Percentiles rank a stretch among this genome's conserved stretches.
These are phyloP conservation scores for Fusarium concolor DNA, from an alignment of 2,329 filamentous ascomycete species.

Conservation along the genomic window DNA sequence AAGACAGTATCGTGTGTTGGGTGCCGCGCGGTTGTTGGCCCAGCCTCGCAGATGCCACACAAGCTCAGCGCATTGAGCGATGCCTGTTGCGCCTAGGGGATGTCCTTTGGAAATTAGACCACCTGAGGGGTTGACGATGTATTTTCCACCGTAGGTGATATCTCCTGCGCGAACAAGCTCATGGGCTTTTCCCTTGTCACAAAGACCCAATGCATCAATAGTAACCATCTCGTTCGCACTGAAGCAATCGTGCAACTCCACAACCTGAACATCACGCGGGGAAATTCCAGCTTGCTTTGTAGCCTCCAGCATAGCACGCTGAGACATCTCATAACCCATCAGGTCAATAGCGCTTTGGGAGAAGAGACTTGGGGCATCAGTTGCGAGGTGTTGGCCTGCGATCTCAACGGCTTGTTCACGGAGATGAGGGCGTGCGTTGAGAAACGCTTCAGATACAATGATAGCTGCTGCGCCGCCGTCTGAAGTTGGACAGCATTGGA, in stretches of 20 bases:
- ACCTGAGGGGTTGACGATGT: constrained; percentile 92
- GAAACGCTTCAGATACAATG: constrained; percentile 88
- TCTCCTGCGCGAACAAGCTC: constrained; percentile 88
- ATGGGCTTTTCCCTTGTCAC: constrained; percentile 84
- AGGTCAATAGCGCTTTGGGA: constrained; percentile 85
- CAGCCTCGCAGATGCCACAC: constrained; percentile 96
- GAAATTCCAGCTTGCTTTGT: constrained; percentile 77
- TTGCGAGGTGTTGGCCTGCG: constrained; percentile 88
- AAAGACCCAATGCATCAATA: constrained; percentile 86
- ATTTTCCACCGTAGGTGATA: constrained; percentile 88
- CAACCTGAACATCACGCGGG: constrained; percentile 78
- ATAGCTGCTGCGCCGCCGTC: constrained; percentile 92
- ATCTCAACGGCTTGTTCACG: constrained; percentile 86
- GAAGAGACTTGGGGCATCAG: constrained; percentile 84
- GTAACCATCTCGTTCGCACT: constrained; percentile 93
- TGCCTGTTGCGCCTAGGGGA: constrained; percentile 91
- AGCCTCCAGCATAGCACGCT: constrained; percentile 76
- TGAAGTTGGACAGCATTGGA: constrained; percentile 98
- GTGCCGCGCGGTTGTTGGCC: constrained; percentile 87
- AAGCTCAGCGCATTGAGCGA: constrained; percentile 94
- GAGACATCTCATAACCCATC: constrained; percentile 88
- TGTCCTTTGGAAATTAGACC: constrained; percentile 97
- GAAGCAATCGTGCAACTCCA: constrained; percentile 97
- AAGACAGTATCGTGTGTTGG: constrained; percentile 76
- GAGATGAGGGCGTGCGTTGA: constrained; percentile 85